Evolutionary conservation across 208 protist genomes (phyloP), one percentile per base, ranked within the genome.

Genomic region (Sergeia podlipaevii): DNA sequence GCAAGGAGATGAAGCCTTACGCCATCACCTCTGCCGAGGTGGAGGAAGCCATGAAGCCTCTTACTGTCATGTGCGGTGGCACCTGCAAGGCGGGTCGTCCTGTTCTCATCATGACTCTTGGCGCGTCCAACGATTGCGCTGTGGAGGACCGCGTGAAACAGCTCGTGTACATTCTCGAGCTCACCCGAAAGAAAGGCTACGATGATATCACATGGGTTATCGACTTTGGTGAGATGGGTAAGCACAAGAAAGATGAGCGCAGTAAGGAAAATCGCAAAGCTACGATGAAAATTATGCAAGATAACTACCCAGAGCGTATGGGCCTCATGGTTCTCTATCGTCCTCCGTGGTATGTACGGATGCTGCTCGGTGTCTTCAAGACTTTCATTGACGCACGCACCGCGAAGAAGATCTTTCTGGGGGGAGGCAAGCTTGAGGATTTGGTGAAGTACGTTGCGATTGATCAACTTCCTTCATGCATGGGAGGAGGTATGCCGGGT

Each of bases 241-340:
- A 78, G 46, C 70, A 85, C 44, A 43, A 60, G 13, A 69, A 66
- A 47, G 62, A 69, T 33, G 38, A 38, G 0, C 46, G 60, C 20
- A 65, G 53, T n/a, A 39, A 17, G 3, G 52, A 47, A n/a, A 65
- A 72, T 8, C 65, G 77, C 4, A 83, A 85, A 51, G 50, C 70
- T 26, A 76, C 65, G 15, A 86, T 73, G 63, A 63, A 84, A 45
- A 85, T 85, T 2, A 39, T 90, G 56, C 70, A 78, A 37, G 63
- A 85, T 41, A 75, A 84, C 68, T 90, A 90, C 65, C 82, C 82
- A 0, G 77, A 86, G 65, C 70, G 78, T 44, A 62, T 83, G 17
- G 67, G 61, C 4, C 46, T 55, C 36, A 77, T 74, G 50, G 49
- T 84, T 20, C 50, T 90, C 8, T 84, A 77, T 60, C 71, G 72